Base-by-base conservation (phyloP, 2,329 filamentous ascomycete species). In the Phyllosticta citrichinensis region DNA sequence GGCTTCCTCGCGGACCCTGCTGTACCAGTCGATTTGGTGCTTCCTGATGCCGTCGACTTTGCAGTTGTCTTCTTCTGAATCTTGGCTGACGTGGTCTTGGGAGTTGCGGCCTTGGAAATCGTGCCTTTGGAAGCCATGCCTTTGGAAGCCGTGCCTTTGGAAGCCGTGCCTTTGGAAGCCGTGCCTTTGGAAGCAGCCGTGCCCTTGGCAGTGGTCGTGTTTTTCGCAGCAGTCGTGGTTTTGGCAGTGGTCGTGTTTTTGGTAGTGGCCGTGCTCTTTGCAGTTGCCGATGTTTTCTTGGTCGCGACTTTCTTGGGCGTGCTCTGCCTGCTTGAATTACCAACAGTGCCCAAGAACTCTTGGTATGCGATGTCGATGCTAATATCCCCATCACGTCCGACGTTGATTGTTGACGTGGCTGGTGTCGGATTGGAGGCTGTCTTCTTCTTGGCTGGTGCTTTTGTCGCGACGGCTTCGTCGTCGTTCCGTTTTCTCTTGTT, bases 371-470 rank as follows among this genome's bases (percentile, higher is more conserved):
- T 47, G 17, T n/a, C n/a, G 17, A 47, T n/a, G 40, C n/a, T 47
- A 3, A 47, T 19, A 8, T n/a, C 40, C n/a, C 40, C 40, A n/a
- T 47, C n/a, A 17, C 14, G n/a, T 17, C 40, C 40, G 14, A 47
- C 40, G 40, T n/a, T 47, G 55, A 64, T 66, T 57, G 63, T 63
- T 47, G 61, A 55, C 27, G 60, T 47, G 56, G 64, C 56, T 22
- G 55, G 40, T 51, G 67, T 61, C 40, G 62, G 35, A 19, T 40
- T n/a, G 12, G 62, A 55, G 10, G 61, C 11, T 47, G 17, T n/a
- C 20, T 57, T 47, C 19, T 47, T 24, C 30, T 61, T 56, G 20
- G 30, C 22, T 35, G 54, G 27, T 11, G 56, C 14, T 55, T 33
- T 35, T 30, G 22, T 35, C 25, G 30, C 57, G 22, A 56, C 8